A percentile compares a stretch with the other conserved stretches of the same genome.
These are phyloP conservation scores for Blastobotrys attinorum DNA, from an alignment of 805 yeast species.

Conservation along the genomic window DNA sequence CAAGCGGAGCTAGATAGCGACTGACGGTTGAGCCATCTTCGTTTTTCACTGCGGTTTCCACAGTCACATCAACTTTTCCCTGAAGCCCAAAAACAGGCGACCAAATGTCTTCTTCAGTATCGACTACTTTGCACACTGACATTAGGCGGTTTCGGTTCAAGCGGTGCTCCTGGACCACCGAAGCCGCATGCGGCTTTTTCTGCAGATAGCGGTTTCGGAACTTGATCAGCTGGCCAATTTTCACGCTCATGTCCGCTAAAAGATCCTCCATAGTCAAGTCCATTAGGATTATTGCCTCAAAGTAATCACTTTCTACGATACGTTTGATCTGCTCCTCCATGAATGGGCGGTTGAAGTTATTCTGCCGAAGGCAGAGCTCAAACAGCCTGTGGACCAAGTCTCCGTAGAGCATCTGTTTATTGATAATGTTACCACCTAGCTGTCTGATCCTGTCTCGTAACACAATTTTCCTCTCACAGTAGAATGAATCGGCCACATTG, in stretches of 20 bases:
- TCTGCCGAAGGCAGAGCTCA: conserved; percentile 44
- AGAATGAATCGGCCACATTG: conserved; percentile 62
- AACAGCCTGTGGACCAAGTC: conserved; percentile 71
- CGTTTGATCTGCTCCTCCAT: conserved; percentile 31
- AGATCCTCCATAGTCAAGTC: conserved; percentile 46
- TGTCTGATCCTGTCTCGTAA: conserved; percentile 51
- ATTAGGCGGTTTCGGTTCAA: conserved; percentile 32
- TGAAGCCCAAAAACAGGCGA: conserved; percentile 84
- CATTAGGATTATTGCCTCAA: conserved; percentile 42
- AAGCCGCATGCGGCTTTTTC: conserved; percentile 2
- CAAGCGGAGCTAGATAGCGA: conserved; percentile 61
- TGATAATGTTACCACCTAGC: conserved; percentile 33
- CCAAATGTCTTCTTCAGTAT: conserved; percentile 86
- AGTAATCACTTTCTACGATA: conserved; percentile 14
- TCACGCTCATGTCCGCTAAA: conserved; percentile 43
- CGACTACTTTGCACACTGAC: conserved; percentile 58
- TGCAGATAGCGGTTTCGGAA: conserved; percentile 26
- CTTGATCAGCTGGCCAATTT: conserved; percentile 31
- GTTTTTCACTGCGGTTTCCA: conserved; percentile 45
- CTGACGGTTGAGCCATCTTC: conserved; percentile 27
- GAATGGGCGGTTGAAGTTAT: conserved; percentile 32
- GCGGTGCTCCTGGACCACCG: conserved; percentile 16
- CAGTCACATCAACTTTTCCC: conserved; percentile 85
- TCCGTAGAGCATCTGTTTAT: conserved; percentile 66
- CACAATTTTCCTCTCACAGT: conserved; percentile 66